These are phyloP conservation scores for Calvatia gigantea DNA, from an alignment of 768 basidiomycete genomes.

Conservation along the genomic window DNA sequence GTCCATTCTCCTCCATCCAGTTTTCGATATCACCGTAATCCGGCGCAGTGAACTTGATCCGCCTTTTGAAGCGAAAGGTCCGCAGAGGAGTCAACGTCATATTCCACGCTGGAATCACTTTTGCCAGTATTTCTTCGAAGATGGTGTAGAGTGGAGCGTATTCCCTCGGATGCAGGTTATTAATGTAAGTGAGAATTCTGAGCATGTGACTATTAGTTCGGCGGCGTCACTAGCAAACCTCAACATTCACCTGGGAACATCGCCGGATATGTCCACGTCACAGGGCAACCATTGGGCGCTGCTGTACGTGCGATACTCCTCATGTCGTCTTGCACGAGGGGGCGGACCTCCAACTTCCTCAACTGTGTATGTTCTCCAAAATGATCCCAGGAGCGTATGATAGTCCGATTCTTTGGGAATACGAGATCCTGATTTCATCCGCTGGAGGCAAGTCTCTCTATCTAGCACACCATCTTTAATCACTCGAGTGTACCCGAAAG, in stretches of 20 bases:
- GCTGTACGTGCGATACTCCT: neutral
- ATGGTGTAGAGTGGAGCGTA: slow-evolving; percentile 21
- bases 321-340: neutral
- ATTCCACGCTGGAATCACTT: slow-evolving; percentile 29
- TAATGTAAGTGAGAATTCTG: slow-evolving; percentile 34
- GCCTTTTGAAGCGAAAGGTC: neutral
- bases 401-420: too few relatives aligned
- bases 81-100: slow-evolving; percentile 18
- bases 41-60: neutral
- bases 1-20: too few relatives aligned
- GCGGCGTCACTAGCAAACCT: neutral
- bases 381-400: too few relatives aligned
- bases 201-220: too few relatives aligned
- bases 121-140: slow-evolving; percentile 23
- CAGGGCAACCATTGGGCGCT: slow-evolving; percentile 16
- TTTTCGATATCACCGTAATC: neutral
- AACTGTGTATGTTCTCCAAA: too few relatives aligned
- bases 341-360: too few relatives aligned
- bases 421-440: too few relatives aligned
- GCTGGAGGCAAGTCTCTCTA: too few relatives aligned
- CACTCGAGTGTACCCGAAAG: too few relatives aligned
- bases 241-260: slow-evolving; percentile 15
- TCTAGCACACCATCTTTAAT: too few relatives aligned
- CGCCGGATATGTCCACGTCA: slow-evolving; percentile 14
- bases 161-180: slow-evolving; percentile 32